Evolutionary conservation across 345 rosid species (phyloP), one percentile per base, ranked within the genome.

Genomic region (Euphorbia lathyris): DNA sequence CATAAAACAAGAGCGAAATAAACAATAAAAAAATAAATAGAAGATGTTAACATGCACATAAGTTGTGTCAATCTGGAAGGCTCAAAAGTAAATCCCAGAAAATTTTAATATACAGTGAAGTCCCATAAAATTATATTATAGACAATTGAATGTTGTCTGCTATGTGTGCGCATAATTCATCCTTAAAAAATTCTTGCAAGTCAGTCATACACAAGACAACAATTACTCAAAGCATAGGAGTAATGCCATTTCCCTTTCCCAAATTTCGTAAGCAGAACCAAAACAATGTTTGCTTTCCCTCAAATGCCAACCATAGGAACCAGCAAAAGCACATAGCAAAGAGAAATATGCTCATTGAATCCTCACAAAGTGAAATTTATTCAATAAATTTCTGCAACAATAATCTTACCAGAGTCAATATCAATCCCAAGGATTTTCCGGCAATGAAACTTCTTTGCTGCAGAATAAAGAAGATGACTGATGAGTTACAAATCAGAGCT

Each of bases 381-480:
- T 58, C 29, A 19, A 58, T 2, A 5, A 23, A 27, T 27, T 11
- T 11, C 4, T 5, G 34, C 11, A 45, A 45, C 23, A 9, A 30
- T 34, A 53, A 70, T n/a, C 95, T 87, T 87, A 95, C 98, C 82
- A 67, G 87, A 74, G 81, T 95, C 98, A 45, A 95, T 95, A 81
- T 92, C 99, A 42, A 95, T 79, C 50, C 99, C 99, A 27, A 83
- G 87, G 55, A 95, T 92, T 81, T 85, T 87, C 32, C 58, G 81
- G 83, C 99, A 95, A n/a, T 76, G 75, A 72, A 85, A 92, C 79
- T 85, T 88, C 64, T 83, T 85, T 61, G 96, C 98, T 92, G 91
- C 69, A 82, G 57, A 74, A 76, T 14, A 65, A 68, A 48, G 58
- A 78, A 29, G 30, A 56, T 25, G 9, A 20, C 32, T n/a, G 3